Base-by-base conservation (phyloP, 73 alveolate genomes). In the Effrenium voratum region DNA sequence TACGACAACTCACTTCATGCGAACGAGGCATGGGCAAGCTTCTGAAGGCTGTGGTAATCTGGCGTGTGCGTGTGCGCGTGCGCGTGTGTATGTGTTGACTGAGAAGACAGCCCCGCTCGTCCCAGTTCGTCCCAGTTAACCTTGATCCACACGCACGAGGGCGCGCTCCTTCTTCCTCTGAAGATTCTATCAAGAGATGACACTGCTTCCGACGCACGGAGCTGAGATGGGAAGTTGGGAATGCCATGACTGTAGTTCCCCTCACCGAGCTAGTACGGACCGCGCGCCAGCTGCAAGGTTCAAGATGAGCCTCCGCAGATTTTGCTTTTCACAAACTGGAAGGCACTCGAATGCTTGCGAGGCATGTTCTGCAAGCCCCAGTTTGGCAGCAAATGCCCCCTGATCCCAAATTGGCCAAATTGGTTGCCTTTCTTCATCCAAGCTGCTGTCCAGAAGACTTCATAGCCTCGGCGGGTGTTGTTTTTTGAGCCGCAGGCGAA, bases 261-360 rank as follows among this genome's bases (percentile, higher is more conserved):
- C 63, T 12, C 63, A 52, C 38, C 16, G 3, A 34, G 44, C 43
- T 68, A 26, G 80, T 68, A 5, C 79, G 8, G 79, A 0, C 10
- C 15, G 80, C 15, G 41, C 22, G 80, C 41, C 80, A 15, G 6
- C 50, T 44, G 40, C 47, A 44, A 46, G 77, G 77, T 4, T 13
- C 40, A 47, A 5, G 49, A 10, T n/a, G 0, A 45, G 8, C 24
- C 34, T 10, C 36, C 15, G 46, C 43, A 36, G 38, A 57, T 85
- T 68, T 87, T 87, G 95, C 83, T 38, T 68, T 87, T 87, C 70
- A 87, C 95, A 47, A 83, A 87, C 45, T 87, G 95, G 95, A 87
- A 87, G 95, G 95, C 68, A 19, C 30, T 24, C 32, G 45, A 66
- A 32, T 66, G 34, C 77, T 8, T 26, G n/a, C n/a, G n/a, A n/a